phyloP scores from a whole-genome alignment of 202 grass and related monocot species.

The Panicum virgatum region DNA sequence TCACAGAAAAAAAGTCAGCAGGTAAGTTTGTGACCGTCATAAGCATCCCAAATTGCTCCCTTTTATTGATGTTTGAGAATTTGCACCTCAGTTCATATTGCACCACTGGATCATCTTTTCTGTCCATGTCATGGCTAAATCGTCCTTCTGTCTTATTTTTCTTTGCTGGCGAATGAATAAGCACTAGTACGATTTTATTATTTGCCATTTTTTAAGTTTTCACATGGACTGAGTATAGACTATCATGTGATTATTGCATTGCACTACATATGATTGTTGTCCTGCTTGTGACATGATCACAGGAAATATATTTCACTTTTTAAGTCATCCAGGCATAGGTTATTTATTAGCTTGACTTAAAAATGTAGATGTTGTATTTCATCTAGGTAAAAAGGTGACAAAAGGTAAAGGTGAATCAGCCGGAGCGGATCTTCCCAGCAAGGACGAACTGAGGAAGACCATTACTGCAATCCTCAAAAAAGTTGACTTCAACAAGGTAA shows the following conservation, averaged over 20 bases:
- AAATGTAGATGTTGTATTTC: conserved; percentile 44
- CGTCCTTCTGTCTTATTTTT: background rate
- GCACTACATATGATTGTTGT: background rate
- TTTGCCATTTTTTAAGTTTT: background rate
- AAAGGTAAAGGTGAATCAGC: conserved; percentile 63
- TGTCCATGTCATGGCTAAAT: background rate
- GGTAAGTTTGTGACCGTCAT: conserved; percentile 44
- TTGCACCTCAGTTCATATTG: conserved; percentile 11
- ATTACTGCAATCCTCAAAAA: conserved; percentile 81
- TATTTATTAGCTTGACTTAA: no score
- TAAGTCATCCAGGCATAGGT: no score
- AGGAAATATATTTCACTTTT: conserved; percentile 28
- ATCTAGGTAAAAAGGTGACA: conserved; percentile 66
- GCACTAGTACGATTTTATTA: background rate
- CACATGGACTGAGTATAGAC: no score
- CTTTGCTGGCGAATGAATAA: background rate
- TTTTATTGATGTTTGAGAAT: conserved; percentile 3
- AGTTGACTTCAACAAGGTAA: conserved; percentile 93
- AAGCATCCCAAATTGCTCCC: background rate
- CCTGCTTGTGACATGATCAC: conserved; percentile 9
- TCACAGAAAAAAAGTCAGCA: conserved; percentile 66
- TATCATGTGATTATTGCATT: background rate
- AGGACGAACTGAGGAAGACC: conserved; percentile 79
- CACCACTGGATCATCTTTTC: conserved; percentile 4
- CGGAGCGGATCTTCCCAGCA: conserved; percentile 63